phyloP scores from a whole-genome alignment of 2,329 filamentous ascomycete genomes.

The Nectriaceae sp. region DNA sequence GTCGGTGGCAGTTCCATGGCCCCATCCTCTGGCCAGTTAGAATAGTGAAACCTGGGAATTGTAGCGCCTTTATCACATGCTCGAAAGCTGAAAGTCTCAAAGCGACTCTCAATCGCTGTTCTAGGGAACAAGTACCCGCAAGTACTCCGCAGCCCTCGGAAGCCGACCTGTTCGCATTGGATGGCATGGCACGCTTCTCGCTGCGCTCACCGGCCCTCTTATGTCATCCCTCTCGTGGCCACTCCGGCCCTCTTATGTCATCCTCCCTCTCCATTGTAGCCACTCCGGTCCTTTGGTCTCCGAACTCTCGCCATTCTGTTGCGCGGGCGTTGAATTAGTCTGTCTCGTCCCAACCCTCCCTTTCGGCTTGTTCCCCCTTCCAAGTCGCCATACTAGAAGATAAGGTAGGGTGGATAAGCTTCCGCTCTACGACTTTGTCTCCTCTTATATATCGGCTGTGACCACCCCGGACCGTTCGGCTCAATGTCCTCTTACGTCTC shows the following conservation, averaged over 20 bases:
- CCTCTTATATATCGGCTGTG: slow-evolving; percentile 11
- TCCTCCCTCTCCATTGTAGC: background rate
- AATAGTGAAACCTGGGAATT: background rate
- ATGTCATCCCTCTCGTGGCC: background rate
- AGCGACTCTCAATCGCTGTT: background rate
- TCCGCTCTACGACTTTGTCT: background rate
- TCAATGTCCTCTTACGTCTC: slow-evolving; percentile 64
- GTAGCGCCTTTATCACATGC: background rate
- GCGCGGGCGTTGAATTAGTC: background rate
- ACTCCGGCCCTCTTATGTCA: background rate
- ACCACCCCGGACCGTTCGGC: slow-evolving; percentile 11
- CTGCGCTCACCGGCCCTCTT: too few relatives aligned
- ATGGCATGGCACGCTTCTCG: background rate
- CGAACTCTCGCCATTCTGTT: background rate
- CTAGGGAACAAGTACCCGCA: background rate
- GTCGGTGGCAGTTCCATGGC: background rate
- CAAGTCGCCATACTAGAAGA: background rate
- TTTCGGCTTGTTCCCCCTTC: background rate
- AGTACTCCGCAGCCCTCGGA: background rate
- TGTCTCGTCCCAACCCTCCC: background rate
- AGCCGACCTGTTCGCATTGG: background rate
- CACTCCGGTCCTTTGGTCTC: background rate
- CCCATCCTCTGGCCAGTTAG: slow-evolving; percentile 1
- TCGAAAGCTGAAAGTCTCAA: background rate
- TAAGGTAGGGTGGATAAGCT: background rate